phyloP scores from a whole-genome alignment of 345 rosid species.

The Euphorbia lathyris region DNA sequence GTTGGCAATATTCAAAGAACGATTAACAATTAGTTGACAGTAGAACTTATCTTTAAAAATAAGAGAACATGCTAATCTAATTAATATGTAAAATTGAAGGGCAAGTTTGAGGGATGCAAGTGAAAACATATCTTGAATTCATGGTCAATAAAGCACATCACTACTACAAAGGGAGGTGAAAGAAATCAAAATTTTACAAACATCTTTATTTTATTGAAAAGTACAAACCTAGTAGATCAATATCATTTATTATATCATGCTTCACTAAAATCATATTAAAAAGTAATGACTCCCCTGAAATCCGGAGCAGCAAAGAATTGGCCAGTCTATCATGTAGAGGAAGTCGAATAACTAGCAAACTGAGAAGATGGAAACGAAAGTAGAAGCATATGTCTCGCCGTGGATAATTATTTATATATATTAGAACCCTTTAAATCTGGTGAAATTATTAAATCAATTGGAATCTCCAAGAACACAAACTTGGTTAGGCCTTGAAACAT shows the following conservation, averaged over 20 bases:
- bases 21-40: background rate
- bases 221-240: slow-evolving; percentile 79
- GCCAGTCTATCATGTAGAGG: slow-evolving; percentile 11
- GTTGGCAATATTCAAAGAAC: too few species aligned
- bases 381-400: background rate
- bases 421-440: too few species aligned
- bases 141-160: background rate
- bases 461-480: background rate
- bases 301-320: slow-evolving; percentile 23
- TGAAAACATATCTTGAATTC: background rate
- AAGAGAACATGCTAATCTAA: background rate
- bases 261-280: slow-evolving; percentile 96
- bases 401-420: background rate
- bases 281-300: slow-evolving; percentile 95
- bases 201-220: background rate
- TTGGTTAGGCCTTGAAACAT: too few species aligned
- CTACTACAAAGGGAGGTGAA: background rate
- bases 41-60: background rate
- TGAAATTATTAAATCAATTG: too few species aligned
- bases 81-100: background rate
- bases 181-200: background rate
- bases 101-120: background rate
- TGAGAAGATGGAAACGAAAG: slow-evolving; percentile 12
- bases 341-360: background rate
- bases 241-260: slow-evolving; percentile 95